These are phyloP conservation scores for Cardamine resedifolia DNA, from an alignment of 345 rosid species.

Conservation along the genomic window DNA sequence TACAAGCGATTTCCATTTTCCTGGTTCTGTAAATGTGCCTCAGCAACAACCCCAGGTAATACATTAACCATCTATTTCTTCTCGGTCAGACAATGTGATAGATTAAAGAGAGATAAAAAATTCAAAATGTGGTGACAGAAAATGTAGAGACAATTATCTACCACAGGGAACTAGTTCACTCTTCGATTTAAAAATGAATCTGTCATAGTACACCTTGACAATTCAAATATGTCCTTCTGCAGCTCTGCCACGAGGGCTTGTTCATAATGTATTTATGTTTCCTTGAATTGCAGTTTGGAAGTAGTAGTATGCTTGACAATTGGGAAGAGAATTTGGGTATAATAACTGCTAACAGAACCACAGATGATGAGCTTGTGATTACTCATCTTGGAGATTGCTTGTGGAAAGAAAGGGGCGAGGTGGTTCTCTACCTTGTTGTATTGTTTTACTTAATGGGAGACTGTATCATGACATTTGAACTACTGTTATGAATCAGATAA, in stretches of 20 bases:
- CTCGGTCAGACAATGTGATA: neutral
- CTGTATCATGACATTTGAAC: conserved; percentile 34
- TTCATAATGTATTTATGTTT: conserved; percentile 17
- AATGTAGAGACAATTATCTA: neutral
- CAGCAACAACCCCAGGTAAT: conserved; percentile 67
- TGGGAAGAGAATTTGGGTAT: conserved; percentile 99
- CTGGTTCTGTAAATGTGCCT: conserved; percentile 40
- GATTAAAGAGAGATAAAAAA: conserved; percentile 4
- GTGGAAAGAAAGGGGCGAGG: conserved; percentile 99
- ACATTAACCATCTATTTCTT: conserved; percentile 1
- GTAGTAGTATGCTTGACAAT: conserved; percentile 87
- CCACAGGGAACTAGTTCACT: neutral
- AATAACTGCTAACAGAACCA: conserved; percentile 93
- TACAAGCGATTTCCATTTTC: conserved; percentile 39
- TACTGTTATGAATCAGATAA: conserved; percentile 45
- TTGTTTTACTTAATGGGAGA: conserved; percentile 9
- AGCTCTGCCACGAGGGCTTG: neutral
- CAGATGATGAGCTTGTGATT: conserved; percentile 93
- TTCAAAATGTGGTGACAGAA: no score
- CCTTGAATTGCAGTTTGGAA: conserved; percentile 50
- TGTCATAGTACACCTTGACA: no score
- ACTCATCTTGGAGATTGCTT: conserved; percentile 96
- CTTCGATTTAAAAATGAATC: neutral
- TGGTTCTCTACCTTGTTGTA: conserved; percentile 35
- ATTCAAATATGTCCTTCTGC: neutral